A percentile compares a stretch with the other conserved stretches of the same genome.
phyloP scores from a whole-genome alignment of 352 stramenopile species.

The Phytophthora sojae region DNA sequence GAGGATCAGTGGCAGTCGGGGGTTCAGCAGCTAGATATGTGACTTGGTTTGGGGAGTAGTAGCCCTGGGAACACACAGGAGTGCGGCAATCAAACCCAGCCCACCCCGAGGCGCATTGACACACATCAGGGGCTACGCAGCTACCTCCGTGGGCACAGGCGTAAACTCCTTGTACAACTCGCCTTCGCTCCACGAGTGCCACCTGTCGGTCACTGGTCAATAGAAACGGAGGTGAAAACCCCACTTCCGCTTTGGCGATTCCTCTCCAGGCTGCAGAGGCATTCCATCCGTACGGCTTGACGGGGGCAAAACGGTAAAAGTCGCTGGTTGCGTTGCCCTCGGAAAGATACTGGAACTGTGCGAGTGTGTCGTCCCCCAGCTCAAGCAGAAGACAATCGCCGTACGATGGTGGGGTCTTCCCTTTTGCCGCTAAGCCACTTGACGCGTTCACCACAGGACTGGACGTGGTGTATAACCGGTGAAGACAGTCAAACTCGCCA shows the following conservation, averaged over 20 bases:
- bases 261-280: constrained; percentile 81
- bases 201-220: constrained; percentile 88
- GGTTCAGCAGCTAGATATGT: constrained; percentile 84
- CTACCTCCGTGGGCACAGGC: constrained; percentile 95
- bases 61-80: constrained; percentile 94
- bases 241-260: constrained; percentile 46
- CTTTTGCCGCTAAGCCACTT: constrained; percentile 41
- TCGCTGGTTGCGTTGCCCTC: constrained; percentile 75
- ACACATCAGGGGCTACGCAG: constrained; percentile 93
- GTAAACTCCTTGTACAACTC: constrained; percentile 93
- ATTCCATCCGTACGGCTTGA: constrained; percentile 86
- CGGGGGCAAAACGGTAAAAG: constrained; percentile 86
- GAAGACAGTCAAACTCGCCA: constrained; percentile 93
- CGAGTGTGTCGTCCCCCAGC: constrained; percentile 74
- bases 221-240: constrained; percentile 70
- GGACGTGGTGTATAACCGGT: constrained; percentile 42
- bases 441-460: constrained; percentile 52
- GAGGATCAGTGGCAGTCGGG: constrained; percentile 44
- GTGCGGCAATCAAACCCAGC: constrained; percentile 97
- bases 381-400: constrained; percentile 83
- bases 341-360: constrained; percentile 91
- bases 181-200: constrained; percentile 86
- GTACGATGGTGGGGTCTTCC: constrained; percentile 7
- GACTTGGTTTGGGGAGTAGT: constrained; percentile 86
- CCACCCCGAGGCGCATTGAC: constrained; percentile 92